A percentile compares a stretch with the other conserved stretches of the same genome.
phyloP scores from a whole-genome alignment of 331 rosid species.

The Pyracantha coccinea region DNA sequence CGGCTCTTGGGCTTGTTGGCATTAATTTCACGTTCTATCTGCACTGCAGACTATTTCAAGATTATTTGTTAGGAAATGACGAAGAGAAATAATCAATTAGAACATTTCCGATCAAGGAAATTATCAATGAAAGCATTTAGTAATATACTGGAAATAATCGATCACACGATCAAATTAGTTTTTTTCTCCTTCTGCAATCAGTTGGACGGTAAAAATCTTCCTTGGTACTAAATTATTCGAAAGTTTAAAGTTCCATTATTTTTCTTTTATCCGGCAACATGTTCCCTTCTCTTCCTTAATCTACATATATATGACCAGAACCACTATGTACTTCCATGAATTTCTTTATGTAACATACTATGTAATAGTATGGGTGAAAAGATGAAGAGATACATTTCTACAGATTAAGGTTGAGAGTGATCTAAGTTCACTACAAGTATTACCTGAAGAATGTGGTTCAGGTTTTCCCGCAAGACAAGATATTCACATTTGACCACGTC shows the following conservation, averaged over 20 bases:
- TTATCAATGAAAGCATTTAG: background rate
- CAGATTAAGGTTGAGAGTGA: no score
- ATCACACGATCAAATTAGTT: background rate
- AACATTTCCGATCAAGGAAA: background rate
- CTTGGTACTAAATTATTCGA: no score
- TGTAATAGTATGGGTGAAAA: no score
- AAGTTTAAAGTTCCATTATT: no score
- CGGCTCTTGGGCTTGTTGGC: background rate
- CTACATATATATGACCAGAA: no score
- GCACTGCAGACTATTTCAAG: background rate
- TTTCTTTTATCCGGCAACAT: no score
- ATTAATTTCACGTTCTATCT: background rate
- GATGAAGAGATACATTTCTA: no score
- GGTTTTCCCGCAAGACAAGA: background rate
- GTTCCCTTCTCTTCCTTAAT: no score
- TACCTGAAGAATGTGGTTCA: constrained; percentile 9
- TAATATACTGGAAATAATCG: background rate
- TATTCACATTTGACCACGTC: background rate
- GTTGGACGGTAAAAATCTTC: no score
- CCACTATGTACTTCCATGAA: no score
- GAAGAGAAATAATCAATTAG: background rate
- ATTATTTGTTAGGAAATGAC: background rate
- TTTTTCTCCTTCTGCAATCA: background rate
- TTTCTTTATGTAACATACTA: no score
- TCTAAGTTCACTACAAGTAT: background rate